These are phyloP conservation scores for Papiliotrema laurentii DNA, from an alignment of 1,284 basidiomycete genomes.

Conservation along the genomic window DNA sequence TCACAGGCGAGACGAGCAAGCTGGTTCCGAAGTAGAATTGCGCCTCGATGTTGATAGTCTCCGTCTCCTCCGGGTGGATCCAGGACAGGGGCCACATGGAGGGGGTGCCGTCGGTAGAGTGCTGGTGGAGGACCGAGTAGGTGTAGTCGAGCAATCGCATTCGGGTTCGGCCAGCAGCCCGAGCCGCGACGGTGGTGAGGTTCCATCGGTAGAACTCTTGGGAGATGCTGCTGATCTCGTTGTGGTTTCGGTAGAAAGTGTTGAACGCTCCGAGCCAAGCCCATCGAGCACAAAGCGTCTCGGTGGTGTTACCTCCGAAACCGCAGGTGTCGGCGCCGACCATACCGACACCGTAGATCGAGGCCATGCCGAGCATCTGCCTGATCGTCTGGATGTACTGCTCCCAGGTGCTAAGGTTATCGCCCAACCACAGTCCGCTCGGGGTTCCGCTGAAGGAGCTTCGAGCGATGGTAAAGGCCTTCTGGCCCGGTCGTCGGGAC, in stretches of 20 bases:
- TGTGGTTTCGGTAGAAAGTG: slow-evolving; percentile 23
- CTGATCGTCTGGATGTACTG: slow-evolving; percentile 49
- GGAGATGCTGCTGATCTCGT: slow-evolving; percentile 32
- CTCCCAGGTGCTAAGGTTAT: slow-evolving; percentile 55
- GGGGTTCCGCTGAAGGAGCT: slow-evolving; percentile 64
- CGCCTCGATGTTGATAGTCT: slow-evolving; percentile 60
- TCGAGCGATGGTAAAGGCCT: slow-evolving; percentile 64
- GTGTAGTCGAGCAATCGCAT: slow-evolving; percentile 67
- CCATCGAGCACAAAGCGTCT: slow-evolving; percentile 73
- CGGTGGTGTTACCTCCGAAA: slow-evolving; percentile 62
- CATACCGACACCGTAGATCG: slow-evolving; percentile 42
- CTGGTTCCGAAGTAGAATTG: slow-evolving; percentile 67
- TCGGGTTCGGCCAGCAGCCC: slow-evolving; percentile 58
- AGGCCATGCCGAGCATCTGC: slow-evolving; percentile 10
- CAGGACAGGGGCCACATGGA: slow-evolving; percentile 68
- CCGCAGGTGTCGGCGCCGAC: slow-evolving; percentile 64
- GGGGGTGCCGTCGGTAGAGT: slow-evolving; percentile 49
- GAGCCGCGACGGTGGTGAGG: slow-evolving; percentile 57
- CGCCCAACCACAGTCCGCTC: slow-evolving; percentile 67
- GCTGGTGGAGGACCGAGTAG: slow-evolving; percentile 64
- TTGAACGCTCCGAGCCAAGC: slow-evolving; percentile 62
- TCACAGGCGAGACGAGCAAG: slow-evolving; percentile 67
- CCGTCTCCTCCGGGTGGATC: slow-evolving; percentile 64
- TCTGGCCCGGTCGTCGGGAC: slow-evolving; percentile 57
- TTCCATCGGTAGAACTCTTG: slow-evolving; percentile 69